These are phyloP conservation scores for Quercus variabilis DNA, from an alignment of 306 rosid species.

Conservation along the genomic window DNA sequence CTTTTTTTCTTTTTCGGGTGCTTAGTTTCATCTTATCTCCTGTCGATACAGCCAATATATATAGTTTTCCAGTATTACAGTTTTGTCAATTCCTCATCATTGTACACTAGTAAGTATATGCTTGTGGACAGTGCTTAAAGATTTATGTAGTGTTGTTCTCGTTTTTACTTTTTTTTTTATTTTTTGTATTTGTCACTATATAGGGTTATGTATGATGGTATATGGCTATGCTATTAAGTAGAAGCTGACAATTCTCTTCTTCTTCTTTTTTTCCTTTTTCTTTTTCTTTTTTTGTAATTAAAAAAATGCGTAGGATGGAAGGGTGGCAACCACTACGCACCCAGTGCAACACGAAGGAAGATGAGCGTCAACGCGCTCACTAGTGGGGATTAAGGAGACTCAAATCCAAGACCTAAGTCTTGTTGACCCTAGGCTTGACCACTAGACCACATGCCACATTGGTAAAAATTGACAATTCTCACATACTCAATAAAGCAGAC, in stretches of 20 bases:
- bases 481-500: too few species aligned
- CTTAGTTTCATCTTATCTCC: background rate
- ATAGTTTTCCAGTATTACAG: background rate
- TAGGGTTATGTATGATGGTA: background rate
- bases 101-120: background rate
- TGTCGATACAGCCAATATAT: background rate
- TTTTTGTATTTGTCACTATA: background rate
- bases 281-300: too few species aligned
- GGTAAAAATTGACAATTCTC: too few species aligned
- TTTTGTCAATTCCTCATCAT: background rate
- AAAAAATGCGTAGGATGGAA: too few species aligned
- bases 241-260: background rate
- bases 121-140: background rate
- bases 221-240: background rate
- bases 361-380: too few species aligned
- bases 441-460: too few species aligned
- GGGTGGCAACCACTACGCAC: too few species aligned
- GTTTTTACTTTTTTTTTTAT: background rate
- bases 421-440: too few species aligned
- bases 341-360: too few species aligned
- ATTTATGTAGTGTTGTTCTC: background rate
- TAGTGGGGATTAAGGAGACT: too few species aligned
- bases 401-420: too few species aligned
- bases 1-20: background rate
- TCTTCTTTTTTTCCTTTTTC: too few species aligned